Evolutionary conservation across 176 grass and related monocot genomes (phyloP), one percentile per base, ranked within the genome.

Genomic region (Lolium rigidum): DNA sequence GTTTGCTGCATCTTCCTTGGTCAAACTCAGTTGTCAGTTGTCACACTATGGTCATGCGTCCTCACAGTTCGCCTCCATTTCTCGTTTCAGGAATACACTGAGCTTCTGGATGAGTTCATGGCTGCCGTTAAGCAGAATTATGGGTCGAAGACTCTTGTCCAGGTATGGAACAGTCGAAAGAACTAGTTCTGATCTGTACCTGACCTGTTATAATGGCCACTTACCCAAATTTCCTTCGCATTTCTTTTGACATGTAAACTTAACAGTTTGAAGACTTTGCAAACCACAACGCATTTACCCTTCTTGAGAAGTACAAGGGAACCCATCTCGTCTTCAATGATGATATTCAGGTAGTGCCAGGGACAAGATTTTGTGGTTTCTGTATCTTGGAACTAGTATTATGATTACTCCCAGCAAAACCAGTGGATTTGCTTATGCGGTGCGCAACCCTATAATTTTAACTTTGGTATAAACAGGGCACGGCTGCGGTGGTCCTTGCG

Each of bases 251-350:
- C 62, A 65, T 65, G 62, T 65, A 13, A 65, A 65, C 63, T 37
- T 76, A 18, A 43, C 69, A 95, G 95, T 98, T 98, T 84, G 95
- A 98, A 85, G 93, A 98, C 77, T 95, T 95, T 1, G 95, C 93
- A 57, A 98, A 98, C 65, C 91, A 98, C 76, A 95, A 98, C 82
- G 95, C 95, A 41, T 95, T 98, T 88, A 83, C 86, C 47, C 93
- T 95, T 88, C 95, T 98, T n/a, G 74, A 88, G 18, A 98, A 93
- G 76, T 98, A 98, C 85, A 82, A 58, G 73, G 83, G 60, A 31
- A 95, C 86, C 14, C 93, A 98, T 90, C 95, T 98, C 61, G 93
- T 95, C 43, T 98, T 98, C 85, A 98, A 95, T 86, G 95, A 98
- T 91, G 95, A 98, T 84, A 98, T 98, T 84, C 95, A 98, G 95